Conservation (phyloP, 192 early-diverging fungal genomes). For the Entomortierella beljakovae region DNA sequence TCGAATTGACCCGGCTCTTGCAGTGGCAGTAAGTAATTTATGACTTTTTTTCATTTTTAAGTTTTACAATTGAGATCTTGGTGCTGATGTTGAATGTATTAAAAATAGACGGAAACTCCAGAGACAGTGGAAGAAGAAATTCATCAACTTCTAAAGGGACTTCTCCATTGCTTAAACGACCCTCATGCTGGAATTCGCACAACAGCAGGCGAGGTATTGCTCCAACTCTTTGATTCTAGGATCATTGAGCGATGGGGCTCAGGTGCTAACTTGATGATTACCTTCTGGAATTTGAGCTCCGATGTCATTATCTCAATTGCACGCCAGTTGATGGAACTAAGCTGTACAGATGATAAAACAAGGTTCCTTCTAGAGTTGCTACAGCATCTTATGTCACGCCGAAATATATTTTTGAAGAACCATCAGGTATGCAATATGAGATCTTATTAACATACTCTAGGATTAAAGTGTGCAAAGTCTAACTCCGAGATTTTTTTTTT, state of each 20-base stretch:
- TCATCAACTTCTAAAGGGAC: conserved; percentile 74
- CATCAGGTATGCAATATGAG: conserved; percentile 52
- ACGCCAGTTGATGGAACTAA: conserved; percentile 80
- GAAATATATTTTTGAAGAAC: conserved; percentile 67
- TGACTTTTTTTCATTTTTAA: too few species aligned
- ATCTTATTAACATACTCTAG: background rate
- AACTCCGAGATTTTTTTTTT: background rate
- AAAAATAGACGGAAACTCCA: conserved; percentile 76
- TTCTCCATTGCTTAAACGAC: conserved; percentile 83
- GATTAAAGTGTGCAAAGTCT: background rate
- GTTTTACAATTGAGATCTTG: too few species aligned
- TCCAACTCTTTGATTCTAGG: conserved; percentile 76
- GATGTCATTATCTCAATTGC: conserved; percentile 76
- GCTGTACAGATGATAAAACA: conserved; percentile 72
- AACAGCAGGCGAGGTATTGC: conserved; percentile 78
- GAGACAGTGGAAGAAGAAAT: conserved; percentile 79
- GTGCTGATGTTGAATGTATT: too few species aligned
- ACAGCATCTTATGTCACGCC: conserved; percentile 71
- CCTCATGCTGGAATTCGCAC: conserved; percentile 74
- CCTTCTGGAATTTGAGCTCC: conserved; percentile 83
- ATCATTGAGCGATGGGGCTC: conserved; percentile 87
- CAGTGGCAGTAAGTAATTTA: conserved; percentile 72
- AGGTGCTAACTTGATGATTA: conserved; percentile 73
- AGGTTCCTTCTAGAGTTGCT: conserved; percentile 76
- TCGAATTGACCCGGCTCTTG: conserved; percentile 79